These are phyloP conservation scores for Cubamyces sp. DNA, from an alignment of 768 basidiomycete genomes.

Conservation along the genomic window DNA sequence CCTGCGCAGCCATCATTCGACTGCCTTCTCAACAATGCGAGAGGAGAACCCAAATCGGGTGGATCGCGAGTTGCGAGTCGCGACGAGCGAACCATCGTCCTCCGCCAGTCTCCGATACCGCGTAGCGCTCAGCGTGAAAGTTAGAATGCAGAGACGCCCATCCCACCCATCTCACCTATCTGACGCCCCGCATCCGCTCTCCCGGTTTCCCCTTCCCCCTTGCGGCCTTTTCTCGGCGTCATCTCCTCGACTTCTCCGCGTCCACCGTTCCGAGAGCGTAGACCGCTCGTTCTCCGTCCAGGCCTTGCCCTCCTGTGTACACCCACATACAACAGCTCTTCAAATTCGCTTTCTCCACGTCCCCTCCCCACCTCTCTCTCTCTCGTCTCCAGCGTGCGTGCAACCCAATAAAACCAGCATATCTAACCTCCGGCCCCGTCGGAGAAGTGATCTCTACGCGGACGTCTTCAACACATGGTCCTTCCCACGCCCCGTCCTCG, in stretches of 20 bases:
- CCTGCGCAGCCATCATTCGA: constrained; percentile 12
- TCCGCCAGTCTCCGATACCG: background rate
- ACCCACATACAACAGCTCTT: too few relatives aligned
- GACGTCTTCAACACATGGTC: background rate
- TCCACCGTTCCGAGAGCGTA: background rate
- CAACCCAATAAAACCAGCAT: too few relatives aligned
- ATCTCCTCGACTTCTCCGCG: background rate
- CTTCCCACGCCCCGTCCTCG: constrained; percentile 1
- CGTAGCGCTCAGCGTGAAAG: constrained; percentile 7
- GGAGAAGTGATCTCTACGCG: background rate
- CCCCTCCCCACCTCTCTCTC: background rate
- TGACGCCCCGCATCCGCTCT: constrained; percentile 4
- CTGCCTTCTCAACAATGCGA: constrained; percentile 9
- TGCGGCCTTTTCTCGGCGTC: background rate
- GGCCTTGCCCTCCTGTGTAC: too few relatives aligned
- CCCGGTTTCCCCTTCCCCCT: background rate
- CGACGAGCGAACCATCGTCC: too few relatives aligned
- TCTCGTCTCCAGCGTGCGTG: too few relatives aligned
- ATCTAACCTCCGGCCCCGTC: constrained; percentile 7
- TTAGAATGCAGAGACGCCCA: background rate
- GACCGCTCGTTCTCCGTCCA: too few relatives aligned
- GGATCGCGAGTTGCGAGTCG: background rate
- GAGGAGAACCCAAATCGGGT: background rate
- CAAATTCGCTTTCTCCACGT: too few relatives aligned
- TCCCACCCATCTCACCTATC: background rate